phyloP scores from a whole-genome alignment of 495 filamentous ascomycete genomes.

The Penicillium canariense region DNA sequence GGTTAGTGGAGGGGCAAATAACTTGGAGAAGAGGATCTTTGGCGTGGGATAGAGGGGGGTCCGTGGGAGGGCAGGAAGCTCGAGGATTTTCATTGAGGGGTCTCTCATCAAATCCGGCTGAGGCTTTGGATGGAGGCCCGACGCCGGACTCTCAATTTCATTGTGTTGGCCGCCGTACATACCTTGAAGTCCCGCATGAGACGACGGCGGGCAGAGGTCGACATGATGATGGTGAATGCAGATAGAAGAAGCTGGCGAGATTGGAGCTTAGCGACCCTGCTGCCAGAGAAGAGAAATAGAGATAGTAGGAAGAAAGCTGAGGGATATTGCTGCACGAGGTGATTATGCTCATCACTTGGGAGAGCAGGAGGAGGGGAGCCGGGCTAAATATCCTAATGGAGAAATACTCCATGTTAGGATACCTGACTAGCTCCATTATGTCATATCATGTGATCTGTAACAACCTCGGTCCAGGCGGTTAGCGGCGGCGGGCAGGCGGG shows the following conservation, averaged over 20 bases:
- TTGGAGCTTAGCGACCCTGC: not conserved
- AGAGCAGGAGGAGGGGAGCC: conserved; percentile 18
- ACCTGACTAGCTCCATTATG: conserved; percentile 2
- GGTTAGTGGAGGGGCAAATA: conserved; percentile 20
- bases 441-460: conserved; percentile 25
- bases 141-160: not conserved
- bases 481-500: conserved; percentile 6
- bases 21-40: not conserved
- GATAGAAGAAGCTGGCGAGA: not conserved
- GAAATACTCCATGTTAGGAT: conserved; percentile 12
- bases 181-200: conserved; percentile 99
- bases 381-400: conserved; percentile 23
- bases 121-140: not conserved
- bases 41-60: too few species aligned
- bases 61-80: not conserved
- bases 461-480: conserved; percentile 33
- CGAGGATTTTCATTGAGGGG: not conserved
- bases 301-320: not conserved
- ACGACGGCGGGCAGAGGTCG: conserved; percentile 88
- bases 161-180: conserved; percentile 27
- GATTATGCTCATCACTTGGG: conserved; percentile 12
- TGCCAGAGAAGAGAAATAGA: conserved; percentile 1
- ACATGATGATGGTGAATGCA: conserved; percentile 57
- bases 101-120: not conserved
- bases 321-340: conserved; percentile 4